These are phyloP conservation scores for Pythium phragmitis DNA, from an alignment of 352 stramenopile species.

Conservation along the genomic window DNA sequence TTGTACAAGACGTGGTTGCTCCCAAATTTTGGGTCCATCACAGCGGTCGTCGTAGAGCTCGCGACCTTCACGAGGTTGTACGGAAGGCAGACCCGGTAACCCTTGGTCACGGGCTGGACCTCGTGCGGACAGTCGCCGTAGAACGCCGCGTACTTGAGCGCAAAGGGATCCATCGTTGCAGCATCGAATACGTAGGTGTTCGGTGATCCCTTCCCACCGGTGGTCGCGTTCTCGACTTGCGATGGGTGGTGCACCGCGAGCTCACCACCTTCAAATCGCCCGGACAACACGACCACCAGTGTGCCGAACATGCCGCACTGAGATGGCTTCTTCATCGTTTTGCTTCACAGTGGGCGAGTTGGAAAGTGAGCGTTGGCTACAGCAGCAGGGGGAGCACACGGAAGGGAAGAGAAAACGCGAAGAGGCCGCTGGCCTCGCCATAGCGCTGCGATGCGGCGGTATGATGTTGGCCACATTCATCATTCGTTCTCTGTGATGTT, in stretches of 20 bases:
- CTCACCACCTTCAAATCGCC: slow-evolving; percentile 19
- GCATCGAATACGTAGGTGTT: slow-evolving; percentile 11
- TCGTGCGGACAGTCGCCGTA: slow-evolving; percentile 25
- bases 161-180: slow-evolving; percentile 2
- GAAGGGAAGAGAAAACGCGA: not conserved
- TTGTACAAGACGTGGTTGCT: slow-evolving; percentile 8
- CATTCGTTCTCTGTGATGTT: not conserved
- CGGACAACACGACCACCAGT: slow-evolving; percentile 42
- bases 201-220: too few species aligned
- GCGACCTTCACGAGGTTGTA: slow-evolving; percentile 22
- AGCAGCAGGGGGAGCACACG: not conserved
- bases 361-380: not conserved
- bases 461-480: not conserved
- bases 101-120: slow-evolving; percentile 17
- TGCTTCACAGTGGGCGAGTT: not conserved
- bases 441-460: not conserved
- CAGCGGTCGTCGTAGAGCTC: not conserved
- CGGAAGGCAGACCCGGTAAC: slow-evolving; percentile 21
- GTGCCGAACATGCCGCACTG: slow-evolving; percentile 54
- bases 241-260: slow-evolving; percentile 15
- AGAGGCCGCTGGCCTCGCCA: too few species aligned
- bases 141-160: slow-evolving; percentile 25
- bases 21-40: not conserved
- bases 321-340: too few species aligned
- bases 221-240: not conserved